Conservation (phyloP, 1,139 yeast genomes). For the Debaryomycetaceae sp. region DNA sequence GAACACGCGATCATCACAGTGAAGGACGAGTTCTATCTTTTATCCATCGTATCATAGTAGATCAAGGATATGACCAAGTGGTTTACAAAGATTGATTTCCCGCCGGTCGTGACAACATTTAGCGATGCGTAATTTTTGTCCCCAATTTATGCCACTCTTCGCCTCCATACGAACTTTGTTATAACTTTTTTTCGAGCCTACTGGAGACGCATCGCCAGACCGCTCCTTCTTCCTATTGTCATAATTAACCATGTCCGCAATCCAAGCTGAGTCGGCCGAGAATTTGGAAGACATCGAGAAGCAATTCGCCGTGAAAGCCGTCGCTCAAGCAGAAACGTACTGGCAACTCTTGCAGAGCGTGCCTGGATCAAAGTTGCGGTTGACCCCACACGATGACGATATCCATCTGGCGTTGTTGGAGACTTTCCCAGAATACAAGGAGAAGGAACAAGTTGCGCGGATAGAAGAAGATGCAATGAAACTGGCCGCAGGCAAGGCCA, state of each 20-base stretch:
- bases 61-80: no score
- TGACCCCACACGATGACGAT: constrained; percentile 77
- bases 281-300: constrained; percentile 69
- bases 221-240: no score
- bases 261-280: constrained; percentile 47
- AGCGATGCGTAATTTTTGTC: no score
- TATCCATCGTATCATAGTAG: no score
- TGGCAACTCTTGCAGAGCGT: constrained; percentile 69
- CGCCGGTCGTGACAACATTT: no score
- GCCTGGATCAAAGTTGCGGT: constrained; percentile 67
- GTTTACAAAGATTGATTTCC: no score
- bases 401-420: constrained; percentile 58
- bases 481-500: constrained; percentile 64
- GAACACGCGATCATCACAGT: no score
- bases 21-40: no score
- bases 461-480: constrained; percentile 78
- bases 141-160: no score
- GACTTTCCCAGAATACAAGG: constrained; percentile 77
- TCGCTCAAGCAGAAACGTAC: constrained; percentile 88
- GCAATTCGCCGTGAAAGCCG: constrained; percentile 97
- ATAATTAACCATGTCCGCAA: constrained; percentile 8
- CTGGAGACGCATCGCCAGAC: no score
- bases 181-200: no score
- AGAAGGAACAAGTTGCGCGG: constrained; percentile 41
- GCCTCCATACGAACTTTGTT: no score